Conservation (phyloP, 208 protist species). For the Leishmania arabica region DNA sequence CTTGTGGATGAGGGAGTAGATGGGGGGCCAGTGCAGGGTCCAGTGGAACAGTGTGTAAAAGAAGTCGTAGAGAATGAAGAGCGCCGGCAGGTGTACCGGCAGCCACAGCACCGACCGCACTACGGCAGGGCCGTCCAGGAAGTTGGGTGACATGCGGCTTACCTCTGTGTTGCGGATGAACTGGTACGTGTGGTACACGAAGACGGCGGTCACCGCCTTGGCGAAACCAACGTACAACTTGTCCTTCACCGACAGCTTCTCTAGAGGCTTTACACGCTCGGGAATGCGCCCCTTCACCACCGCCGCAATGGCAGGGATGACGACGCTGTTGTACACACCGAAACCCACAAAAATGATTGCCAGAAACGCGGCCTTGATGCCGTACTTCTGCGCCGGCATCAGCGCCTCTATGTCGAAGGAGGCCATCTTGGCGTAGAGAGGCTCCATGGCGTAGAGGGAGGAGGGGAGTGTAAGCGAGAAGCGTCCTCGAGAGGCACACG, state of each 20-base stretch:
- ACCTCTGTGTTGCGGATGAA: constrained; percentile 49
- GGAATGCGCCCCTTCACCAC: constrained; percentile 49
- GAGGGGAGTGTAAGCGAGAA: background rate
- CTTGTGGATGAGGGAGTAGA: constrained; percentile 92
- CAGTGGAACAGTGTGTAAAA: constrained; percentile 92
- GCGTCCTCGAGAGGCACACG: background rate
- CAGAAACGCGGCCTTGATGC: constrained; percentile 33
- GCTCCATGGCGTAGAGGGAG: constrained; percentile 6
- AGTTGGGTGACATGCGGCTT: constrained; percentile 50
- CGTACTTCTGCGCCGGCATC: constrained; percentile 17
- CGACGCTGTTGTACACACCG: constrained; percentile 54
- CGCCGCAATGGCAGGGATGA: constrained; percentile 47
- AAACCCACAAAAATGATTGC: constrained; percentile 63
- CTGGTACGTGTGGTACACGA: constrained; percentile 68
- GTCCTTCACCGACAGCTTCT: constrained; percentile 49
- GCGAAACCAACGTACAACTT: constrained; percentile 57
- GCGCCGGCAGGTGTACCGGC: constrained; percentile 48
- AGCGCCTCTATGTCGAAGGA: constrained; percentile 20
- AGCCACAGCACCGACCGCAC: constrained; percentile 48
- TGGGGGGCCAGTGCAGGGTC: constrained; percentile 76
- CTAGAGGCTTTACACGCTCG: constrained; percentile 41
- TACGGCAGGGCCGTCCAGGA: constrained; percentile 30
- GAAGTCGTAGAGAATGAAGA: constrained; percentile 91
- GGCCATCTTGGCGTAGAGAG: background rate
- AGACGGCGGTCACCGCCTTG: constrained; percentile 60